A percentile compares a stretch with the other conserved stretches of the same genome.
Conservation (phyloP, 345 rosid species). For the Moricandia moricandioides region DNA sequence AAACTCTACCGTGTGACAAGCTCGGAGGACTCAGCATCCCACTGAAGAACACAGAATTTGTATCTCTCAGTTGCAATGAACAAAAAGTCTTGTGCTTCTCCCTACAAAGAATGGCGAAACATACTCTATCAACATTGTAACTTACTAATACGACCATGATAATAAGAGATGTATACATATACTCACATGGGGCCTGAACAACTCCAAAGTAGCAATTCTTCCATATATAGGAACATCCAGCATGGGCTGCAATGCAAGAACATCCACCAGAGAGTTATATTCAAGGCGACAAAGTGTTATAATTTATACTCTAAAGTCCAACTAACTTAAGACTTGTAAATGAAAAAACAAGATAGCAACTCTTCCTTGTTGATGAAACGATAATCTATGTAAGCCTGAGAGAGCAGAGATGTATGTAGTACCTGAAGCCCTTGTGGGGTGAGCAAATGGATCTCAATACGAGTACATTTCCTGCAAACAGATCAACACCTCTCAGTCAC, state of each 20-base stretch:
- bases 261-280: constrained; percentile 47
- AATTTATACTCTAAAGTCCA: background rate
- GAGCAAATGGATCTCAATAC: constrained; percentile 88
- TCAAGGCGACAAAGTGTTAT: background rate
- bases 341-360: background rate
- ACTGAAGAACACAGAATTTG: constrained; percentile 95
- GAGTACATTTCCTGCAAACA: constrained; percentile 86
- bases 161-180: constrained; percentile 1
- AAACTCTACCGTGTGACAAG: constrained; percentile 73
- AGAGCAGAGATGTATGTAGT: background rate
- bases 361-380: background rate
- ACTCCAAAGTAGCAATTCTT: constrained; percentile 91
- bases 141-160: constrained; percentile 1
- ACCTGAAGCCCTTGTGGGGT: constrained; percentile 96
- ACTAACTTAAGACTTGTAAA: too few relatives aligned
- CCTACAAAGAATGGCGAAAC: constrained; percentile 44
- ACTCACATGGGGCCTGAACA: constrained; percentile 96
- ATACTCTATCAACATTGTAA: constrained; percentile 8
- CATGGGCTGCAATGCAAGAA: constrained; percentile 94
- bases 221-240: constrained; percentile 97
- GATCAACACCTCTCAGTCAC: constrained; percentile 13
- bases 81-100: constrained; percentile 91
- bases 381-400: background rate
- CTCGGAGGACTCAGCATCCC: constrained; percentile 90
- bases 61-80: constrained; percentile 95